Conservation (phyloP, 345 rosid species). For the Viola odorata region DNA sequence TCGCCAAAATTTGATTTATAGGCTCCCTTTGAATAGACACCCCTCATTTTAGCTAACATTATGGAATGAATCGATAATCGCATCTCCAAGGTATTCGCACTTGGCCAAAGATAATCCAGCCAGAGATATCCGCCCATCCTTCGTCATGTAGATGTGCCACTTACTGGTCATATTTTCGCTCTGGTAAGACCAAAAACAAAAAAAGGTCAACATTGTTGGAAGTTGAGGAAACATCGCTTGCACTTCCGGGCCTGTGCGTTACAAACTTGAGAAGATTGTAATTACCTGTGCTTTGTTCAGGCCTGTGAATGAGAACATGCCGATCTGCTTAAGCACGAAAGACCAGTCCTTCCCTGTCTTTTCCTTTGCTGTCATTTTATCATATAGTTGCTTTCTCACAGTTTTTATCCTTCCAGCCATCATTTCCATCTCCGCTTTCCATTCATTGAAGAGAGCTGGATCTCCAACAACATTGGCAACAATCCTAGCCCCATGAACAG, state of each 20-base stretch:
- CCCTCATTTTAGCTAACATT: constrained; percentile 48
- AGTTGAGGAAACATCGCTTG: neutral
- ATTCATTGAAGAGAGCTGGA: constrained; percentile 68
- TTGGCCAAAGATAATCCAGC: constrained; percentile 90
- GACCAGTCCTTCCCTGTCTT: constrained; percentile 96
- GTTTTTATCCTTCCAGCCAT: constrained; percentile 96
- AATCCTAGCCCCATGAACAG: constrained; percentile 89
- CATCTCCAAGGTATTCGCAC: constrained; percentile 90
- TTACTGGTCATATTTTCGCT: constrained; percentile 85
- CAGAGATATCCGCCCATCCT: constrained; percentile 90
- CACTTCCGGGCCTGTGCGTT: neutral
- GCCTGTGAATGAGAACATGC: constrained; percentile 99
- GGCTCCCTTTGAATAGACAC: constrained; percentile 7
- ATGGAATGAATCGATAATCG: constrained; percentile 75
- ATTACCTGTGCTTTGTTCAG: constrained; percentile 84
- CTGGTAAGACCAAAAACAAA: constrained; percentile 21
- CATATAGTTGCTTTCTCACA: constrained; percentile 69
- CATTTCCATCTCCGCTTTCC: constrained; percentile 97
- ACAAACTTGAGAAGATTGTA: neutral
- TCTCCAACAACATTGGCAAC: constrained; percentile 90
- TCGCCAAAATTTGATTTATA: constrained; percentile 10
- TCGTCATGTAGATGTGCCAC: constrained; percentile 95
- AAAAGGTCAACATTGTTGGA: neutral
- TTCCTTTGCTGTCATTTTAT: constrained; percentile 69
- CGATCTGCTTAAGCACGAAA: constrained; percentile 81